A percentile compares a stretch with the other conserved stretches of the same genome.
These are phyloP conservation scores for Picea glauca DNA, from an alignment of 75 land plant genomes.

Conservation along the genomic window DNA sequence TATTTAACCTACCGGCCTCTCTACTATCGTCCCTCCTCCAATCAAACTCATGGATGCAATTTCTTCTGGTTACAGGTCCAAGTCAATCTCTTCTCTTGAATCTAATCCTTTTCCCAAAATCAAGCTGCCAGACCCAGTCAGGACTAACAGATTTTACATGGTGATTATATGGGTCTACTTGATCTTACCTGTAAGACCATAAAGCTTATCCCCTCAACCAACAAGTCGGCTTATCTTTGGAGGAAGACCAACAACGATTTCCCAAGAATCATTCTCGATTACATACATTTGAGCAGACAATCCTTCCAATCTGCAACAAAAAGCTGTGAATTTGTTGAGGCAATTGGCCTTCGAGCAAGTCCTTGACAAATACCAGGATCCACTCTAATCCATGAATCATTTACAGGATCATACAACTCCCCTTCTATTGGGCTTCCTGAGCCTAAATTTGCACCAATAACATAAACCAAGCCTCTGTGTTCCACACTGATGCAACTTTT, in stretches of 20 bases:
- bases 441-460: constrained; percentile 18
- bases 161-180: constrained; percentile 24
- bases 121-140: constrained; percentile 18
- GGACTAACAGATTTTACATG: constrained; percentile 20
- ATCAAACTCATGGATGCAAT: neutral
- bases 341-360: constrained; percentile 20
- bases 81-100: neutral
- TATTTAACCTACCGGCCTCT: neutral
- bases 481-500: constrained; percentile 21
- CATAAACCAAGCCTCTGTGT: constrained; percentile 15
- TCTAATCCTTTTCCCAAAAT: constrained; percentile 6
- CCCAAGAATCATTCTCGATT: constrained; percentile 16
- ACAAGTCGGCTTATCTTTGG: constrained; percentile 22
- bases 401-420: constrained; percentile 16
- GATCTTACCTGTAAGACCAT: constrained; percentile 22
- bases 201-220: constrained; percentile 10
- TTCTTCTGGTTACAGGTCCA: neutral
- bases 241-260: constrained; percentile 10
- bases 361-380: constrained; percentile 13
- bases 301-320: constrained; percentile 27
- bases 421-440: constrained; percentile 16
- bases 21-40: neutral
- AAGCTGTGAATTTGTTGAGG: constrained; percentile 7
- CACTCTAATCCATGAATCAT: constrained; percentile 11
- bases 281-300: constrained; percentile 21